A percentile compares a stretch with the other conserved stretches of the same genome.
These are phyloP conservation scores for Euphorbia schlechtendalii DNA, from an alignment of 441 rosid genomes.

Conservation along the genomic window DNA sequence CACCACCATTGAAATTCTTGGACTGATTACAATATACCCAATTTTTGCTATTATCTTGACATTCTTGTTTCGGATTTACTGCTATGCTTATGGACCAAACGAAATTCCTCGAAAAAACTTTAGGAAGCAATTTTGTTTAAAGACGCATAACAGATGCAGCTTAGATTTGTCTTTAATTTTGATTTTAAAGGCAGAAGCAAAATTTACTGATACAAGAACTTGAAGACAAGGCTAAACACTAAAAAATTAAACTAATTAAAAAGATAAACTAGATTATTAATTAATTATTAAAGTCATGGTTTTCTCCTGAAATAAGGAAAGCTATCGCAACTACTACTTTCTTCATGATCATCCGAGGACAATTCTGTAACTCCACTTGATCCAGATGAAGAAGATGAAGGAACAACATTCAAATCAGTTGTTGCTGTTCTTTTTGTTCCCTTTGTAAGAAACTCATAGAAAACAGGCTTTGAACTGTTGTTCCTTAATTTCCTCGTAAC, in stretches of 20 bases:
- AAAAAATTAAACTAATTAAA: background rate
- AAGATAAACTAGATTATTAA: background rate
- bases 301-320: conserved; percentile 48
- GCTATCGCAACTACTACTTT: conserved; percentile 71
- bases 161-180: conserved; percentile 15
- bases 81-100: too few relatives aligned
- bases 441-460: conserved; percentile 77
- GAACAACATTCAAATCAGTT: conserved; percentile 60
- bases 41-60: too few relatives aligned
- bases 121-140: too few relatives aligned
- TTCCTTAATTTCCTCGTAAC: conserved; percentile 25
- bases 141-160: conserved; percentile 17
- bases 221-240: too few relatives aligned
- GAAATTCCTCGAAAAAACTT: too few relatives aligned
- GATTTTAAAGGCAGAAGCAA: conserved; percentile 27
- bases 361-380: conserved; percentile 28
- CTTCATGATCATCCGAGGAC: conserved; percentile 49
- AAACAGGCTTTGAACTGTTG: conserved; percentile 38
- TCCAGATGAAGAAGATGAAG: conserved; percentile 56
- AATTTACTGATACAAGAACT: conserved; percentile 23
- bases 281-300: conserved; percentile 30
- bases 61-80: too few relatives aligned
- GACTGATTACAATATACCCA: background rate
- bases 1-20: conserved; percentile 11
- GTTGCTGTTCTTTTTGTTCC: too few relatives aligned